These are phyloP conservation scores for Monilinia polystroma DNA, from an alignment of 2,329 filamentous ascomycete species.

Conservation along the genomic window DNA sequence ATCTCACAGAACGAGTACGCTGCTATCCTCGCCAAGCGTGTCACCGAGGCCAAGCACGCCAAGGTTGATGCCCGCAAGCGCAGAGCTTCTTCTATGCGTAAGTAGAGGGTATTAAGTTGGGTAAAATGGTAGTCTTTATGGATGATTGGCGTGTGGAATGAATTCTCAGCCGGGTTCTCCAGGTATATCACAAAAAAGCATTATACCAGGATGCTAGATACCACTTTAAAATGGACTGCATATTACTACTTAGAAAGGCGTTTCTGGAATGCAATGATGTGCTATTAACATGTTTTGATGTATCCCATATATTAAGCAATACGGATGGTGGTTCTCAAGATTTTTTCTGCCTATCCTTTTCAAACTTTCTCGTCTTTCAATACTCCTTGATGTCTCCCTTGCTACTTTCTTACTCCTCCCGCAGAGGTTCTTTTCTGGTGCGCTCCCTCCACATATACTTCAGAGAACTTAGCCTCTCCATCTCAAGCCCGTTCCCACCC, in stretches of 20 bases:
- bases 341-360: neutral
- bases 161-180: conserved; percentile 20
- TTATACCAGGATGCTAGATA: conserved; percentile 24
- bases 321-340: neutral
- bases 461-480: neutral
- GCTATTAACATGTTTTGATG: conserved; percentile 14
- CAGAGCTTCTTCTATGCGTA: conserved; percentile 91
- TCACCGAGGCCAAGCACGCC: conserved; percentile 90
- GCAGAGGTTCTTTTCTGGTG: neutral
- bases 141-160: conserved; percentile 20
- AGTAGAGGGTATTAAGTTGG: conserved; percentile 52
- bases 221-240: conserved; percentile 21
- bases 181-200: conserved; percentile 20
- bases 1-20: conserved; percentile 84
- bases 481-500: neutral
- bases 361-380: too few species aligned
- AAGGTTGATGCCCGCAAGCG: conserved; percentile 96
- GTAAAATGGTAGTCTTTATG: conserved; percentile 19
- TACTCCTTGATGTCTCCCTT: too few species aligned
- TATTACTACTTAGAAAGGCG: conserved; percentile 23
- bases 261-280: conserved; percentile 23
- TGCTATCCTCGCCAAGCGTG: conserved; percentile 93
- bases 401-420: neutral
- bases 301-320: neutral
- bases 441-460: neutral